phyloP scores from a whole-genome alignment of 441 rosid species.

The Erodium moschatum region DNA sequence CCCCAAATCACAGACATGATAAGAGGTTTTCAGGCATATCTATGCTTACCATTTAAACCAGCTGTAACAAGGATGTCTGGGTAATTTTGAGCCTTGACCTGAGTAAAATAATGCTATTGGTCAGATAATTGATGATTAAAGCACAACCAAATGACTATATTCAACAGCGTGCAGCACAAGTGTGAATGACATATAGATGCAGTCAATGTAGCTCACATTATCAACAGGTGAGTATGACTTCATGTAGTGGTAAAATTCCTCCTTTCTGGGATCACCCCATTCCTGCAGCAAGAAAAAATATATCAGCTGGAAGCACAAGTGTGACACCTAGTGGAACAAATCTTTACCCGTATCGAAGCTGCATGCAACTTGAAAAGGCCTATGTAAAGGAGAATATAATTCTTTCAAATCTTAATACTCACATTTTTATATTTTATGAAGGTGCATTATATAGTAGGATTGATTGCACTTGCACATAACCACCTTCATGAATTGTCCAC shows the following conservation, averaged over 20 bases:
- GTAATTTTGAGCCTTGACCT: slow-evolving; percentile 70
- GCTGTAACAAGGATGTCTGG: slow-evolving; percentile 74
- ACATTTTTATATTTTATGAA: not conserved
- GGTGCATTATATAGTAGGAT: no score
- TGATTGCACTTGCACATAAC: no score
- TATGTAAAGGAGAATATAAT: not conserved
- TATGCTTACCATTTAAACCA: slow-evolving; percentile 63
- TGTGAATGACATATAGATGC: not conserved
- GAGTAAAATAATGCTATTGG: slow-evolving; percentile 18
- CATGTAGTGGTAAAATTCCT: slow-evolving; percentile 76
- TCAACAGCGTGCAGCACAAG: not conserved
- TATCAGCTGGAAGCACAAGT: not conserved
- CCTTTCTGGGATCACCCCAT: slow-evolving; percentile 94
- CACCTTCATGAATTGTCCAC: no score
- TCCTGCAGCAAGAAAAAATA: slow-evolving; percentile 43
- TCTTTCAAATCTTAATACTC: not conserved
- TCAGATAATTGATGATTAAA: slow-evolving; percentile 10
- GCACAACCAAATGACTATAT: not conserved
- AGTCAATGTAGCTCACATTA: slow-evolving; percentile 40
- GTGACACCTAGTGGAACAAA: not conserved
- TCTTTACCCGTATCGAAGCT: not conserved
- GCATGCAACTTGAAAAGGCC: not conserved
- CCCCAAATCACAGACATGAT: not conserved
- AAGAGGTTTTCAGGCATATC: not conserved
- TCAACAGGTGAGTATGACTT: slow-evolving; percentile 93